These are phyloP conservation scores for Phytophthora cryptogea DNA, from an alignment of 352 stramenopile genomes.

Conservation along the genomic window DNA sequence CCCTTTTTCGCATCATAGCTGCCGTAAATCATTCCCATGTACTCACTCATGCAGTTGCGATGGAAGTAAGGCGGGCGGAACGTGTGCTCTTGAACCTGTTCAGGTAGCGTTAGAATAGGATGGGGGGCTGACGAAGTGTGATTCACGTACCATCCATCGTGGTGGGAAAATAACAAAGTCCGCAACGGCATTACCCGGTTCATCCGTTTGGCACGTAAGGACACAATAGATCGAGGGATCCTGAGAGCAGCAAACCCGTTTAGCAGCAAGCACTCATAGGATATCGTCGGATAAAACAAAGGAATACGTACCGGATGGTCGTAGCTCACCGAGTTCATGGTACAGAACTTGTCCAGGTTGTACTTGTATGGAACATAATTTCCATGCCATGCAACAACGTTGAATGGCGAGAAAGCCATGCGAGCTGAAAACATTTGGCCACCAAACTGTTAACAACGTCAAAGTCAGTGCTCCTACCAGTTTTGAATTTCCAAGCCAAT, in stretches of 20 bases:
- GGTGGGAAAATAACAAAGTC: constrained; percentile 99
- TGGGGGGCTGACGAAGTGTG: too few species aligned
- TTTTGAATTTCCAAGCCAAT: neutral
- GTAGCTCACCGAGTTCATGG: constrained; percentile 95
- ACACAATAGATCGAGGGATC: constrained; percentile 98
- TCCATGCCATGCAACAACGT: constrained; percentile 98
- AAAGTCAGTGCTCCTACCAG: neutral
- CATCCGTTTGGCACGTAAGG: constrained; percentile 93
- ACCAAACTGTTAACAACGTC: constrained; percentile 63
- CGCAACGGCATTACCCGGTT: constrained; percentile 92
- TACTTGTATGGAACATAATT: constrained; percentile 99
- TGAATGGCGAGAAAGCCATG: constrained; percentile 93
- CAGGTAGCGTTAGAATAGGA: neutral
- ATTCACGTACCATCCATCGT: constrained; percentile 88
- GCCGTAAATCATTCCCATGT: constrained; percentile 97
- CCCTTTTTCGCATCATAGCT: constrained; percentile 96
- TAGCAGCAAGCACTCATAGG: neutral
- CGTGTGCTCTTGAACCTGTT: constrained; percentile 88
- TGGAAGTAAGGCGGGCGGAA: constrained; percentile 95
- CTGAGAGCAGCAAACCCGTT: constrained; percentile 11
- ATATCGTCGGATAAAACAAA: neutral
- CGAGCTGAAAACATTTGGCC: constrained; percentile 87
- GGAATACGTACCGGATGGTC: constrained; percentile 85
- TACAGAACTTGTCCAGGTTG: constrained; percentile 95
- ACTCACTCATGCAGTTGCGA: constrained; percentile 97